Base-by-base conservation (phyloP, 1,139 yeast genomes). In the Saccharomyces pastorianus region DNA sequence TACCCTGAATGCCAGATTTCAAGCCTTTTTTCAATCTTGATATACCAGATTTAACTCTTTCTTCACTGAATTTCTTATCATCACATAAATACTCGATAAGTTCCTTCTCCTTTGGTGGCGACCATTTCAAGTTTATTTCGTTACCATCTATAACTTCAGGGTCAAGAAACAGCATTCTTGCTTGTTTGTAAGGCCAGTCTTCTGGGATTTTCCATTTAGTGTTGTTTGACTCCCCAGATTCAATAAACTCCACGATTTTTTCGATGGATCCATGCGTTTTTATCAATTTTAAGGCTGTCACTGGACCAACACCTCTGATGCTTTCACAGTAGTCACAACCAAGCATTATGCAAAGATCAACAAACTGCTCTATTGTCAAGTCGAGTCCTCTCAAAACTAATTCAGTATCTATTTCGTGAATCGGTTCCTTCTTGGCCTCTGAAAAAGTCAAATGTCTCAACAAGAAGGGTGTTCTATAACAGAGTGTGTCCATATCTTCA, bases 311-410 rank as follows among this genome's bases (percentile, higher is more conserved):
- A 13, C 99, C 99, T 60, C 82, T 82, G 56, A 95, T 91, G 1
- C 96, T 88, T 61, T 93, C 98, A 73, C 96, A 89, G 70, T 93
- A 93, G 73, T 93, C 99, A 72, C 99, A 93, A 1, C 99, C 99
- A 48, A 95, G 75, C 64, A 93, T 76, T 50, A 95, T 93, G 73
- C 99, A 91, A 64, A 93, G 73, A 68, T 93, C 99, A 53, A 95
- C 81, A 69, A 93, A 93, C 55, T 90, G 86, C 28, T 79, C 80
- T 53, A 80, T 76, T 51, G 82, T 81, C 77, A 93, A 75, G 28
- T 79, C 93, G 57, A 93, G 76, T 0, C 91, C 95, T 60, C 83
- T 85, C 56, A 91, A 73, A 0, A 89, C 95, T 54, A 80, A 78
- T 5, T 74, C 76, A 49, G 87, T 81, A 55, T 83, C 79, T 54